These are phyloP conservation scores for Grosmannia clavigera DNA, from an alignment of 2,329 filamentous ascomycete species.

Conservation along the genomic window DNA sequence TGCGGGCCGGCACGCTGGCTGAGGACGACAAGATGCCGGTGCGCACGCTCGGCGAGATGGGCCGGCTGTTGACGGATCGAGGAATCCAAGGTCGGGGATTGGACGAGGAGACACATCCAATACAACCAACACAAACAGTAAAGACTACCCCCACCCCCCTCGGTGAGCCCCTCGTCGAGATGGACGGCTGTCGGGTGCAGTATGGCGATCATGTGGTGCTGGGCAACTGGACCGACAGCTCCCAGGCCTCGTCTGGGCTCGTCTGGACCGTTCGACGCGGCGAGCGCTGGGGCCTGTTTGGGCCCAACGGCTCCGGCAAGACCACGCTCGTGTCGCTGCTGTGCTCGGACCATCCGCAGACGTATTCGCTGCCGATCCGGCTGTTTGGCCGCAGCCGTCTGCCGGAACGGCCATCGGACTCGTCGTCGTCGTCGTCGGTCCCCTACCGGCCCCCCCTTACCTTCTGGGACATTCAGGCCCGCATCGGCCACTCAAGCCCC, in stretches of 20 bases:
- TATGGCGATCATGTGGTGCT: slow-evolving; percentile 71
- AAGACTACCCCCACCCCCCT: too few relatives aligned
- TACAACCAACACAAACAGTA: neutral
- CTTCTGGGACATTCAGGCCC: slow-evolving; percentile 82
- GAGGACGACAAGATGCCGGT: slow-evolving; percentile 38
- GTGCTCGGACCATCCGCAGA: slow-evolving; percentile 90
- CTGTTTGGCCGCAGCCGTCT: slow-evolving; percentile 75
- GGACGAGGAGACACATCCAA: slow-evolving; percentile 14
- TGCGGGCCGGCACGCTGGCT: slow-evolving; percentile 27
- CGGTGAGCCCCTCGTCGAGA: slow-evolving; percentile 63
- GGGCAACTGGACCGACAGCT: slow-evolving; percentile 60
- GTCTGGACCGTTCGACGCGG: slow-evolving; percentile 75
- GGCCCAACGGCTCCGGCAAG: slow-evolving; percentile 89
- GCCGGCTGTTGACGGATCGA: slow-evolving; percentile 29
- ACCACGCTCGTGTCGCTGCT: slow-evolving; percentile 88
- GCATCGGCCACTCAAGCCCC: slow-evolving; percentile 85
- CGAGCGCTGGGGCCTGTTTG: slow-evolving; percentile 85
- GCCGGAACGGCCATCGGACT: slow-evolving; percentile 37
- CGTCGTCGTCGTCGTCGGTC: slow-evolving; percentile 23
- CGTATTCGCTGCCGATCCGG: slow-evolving; percentile 77
- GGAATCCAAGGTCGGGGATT: slow-evolving; percentile 26
- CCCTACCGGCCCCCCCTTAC: slow-evolving; percentile 47
- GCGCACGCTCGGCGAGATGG: slow-evolving; percentile 36
- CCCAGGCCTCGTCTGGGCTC: slow-evolving; percentile 43
- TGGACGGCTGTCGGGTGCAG: slow-evolving; percentile 69